These are phyloP conservation scores for Claviceps pusilla DNA, from an alignment of 2,329 filamentous ascomycete genomes.

Conservation along the genomic window DNA sequence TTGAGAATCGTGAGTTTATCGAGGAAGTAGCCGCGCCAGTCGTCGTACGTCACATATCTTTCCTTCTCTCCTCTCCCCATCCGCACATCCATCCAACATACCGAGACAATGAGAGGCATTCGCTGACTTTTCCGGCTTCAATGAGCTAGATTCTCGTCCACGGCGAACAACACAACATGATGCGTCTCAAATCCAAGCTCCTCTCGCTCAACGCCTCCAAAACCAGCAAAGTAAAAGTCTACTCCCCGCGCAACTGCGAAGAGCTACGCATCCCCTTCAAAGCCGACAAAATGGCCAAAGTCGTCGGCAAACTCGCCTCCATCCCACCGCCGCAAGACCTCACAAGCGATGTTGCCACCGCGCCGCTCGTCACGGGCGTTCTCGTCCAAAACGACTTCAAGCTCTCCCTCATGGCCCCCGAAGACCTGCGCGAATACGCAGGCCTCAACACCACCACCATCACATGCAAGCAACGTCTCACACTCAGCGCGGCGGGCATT, in stretches of 20 bases:
- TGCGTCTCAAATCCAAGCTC: constrained; percentile 85
- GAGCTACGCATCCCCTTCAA: constrained; percentile 91
- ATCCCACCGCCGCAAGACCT: constrained; percentile 48
- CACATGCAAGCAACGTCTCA: constrained; percentile 79
- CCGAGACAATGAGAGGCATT: no score
- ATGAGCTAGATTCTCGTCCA: constrained; percentile 70
- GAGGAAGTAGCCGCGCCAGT: constrained; percentile 85
- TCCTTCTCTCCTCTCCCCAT: background rate
- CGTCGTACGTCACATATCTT: constrained; percentile 44
- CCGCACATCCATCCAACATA: background rate
- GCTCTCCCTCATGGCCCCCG: constrained; percentile 88
- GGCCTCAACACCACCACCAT: constrained; percentile 94
- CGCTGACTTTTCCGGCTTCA: background rate
- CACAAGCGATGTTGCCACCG: constrained; percentile 17
- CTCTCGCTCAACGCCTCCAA: constrained; percentile 81
- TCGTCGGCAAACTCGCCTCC: constrained; percentile 82
- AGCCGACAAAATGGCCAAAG: constrained; percentile 87
- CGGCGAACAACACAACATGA: constrained; percentile 96
- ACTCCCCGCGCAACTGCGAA: constrained; percentile 85
- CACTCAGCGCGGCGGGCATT: constrained; percentile 71
- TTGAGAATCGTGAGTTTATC: constrained; percentile 92
- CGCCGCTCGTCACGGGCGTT: constrained; percentile 65
- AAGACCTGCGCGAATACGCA: constrained; percentile 89
- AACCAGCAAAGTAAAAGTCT: constrained; percentile 73
- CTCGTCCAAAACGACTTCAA: constrained; percentile 97